A percentile compares a stretch with the other conserved stretches of the same genome.
Evolutionary conservation across 169 alveolate species (phyloP).

Genomic region (Plasmodium cynomolgi): DNA sequence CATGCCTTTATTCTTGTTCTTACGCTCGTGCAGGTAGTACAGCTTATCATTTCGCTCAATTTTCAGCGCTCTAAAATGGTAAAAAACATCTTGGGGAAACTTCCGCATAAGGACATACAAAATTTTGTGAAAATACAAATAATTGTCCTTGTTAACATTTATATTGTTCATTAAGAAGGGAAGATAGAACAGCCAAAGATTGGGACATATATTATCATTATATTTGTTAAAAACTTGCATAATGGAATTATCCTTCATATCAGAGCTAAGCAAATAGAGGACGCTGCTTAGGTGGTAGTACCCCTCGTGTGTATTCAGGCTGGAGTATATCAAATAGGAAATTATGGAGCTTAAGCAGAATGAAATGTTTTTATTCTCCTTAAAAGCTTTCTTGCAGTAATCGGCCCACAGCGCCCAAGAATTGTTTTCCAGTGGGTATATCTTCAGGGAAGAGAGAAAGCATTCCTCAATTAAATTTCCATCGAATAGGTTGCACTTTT

Average conservation of each 20-base stretch:
- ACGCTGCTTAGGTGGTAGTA: slow-evolving; percentile 63
- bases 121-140: slow-evolving; percentile 70
- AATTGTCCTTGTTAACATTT: slow-evolving; percentile 16
- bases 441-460: slow-evolving; percentile 52
- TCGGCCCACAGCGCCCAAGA: slow-evolving; percentile 69
- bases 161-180: slow-evolving; percentile 63
- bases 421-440: slow-evolving; percentile 36
- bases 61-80: slow-evolving; percentile 29
- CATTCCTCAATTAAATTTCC: slow-evolving; percentile 70
- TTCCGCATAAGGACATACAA: slow-evolving; percentile 41
- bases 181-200: slow-evolving; percentile 62
- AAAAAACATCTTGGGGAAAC: slow-evolving; percentile 70
- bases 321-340: slow-evolving; percentile 60
- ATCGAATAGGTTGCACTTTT: slow-evolving; percentile 13
- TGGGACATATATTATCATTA: slow-evolving; percentile 44
- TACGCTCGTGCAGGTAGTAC: slow-evolving; percentile 9
- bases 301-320: slow-evolving; percentile 38
- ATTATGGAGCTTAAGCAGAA: slow-evolving; percentile 56
- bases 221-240: slow-evolving; percentile 57
- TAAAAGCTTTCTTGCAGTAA: slow-evolving; percentile 52
- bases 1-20: slow-evolving; percentile 20
- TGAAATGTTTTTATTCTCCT: slow-evolving; percentile 22
- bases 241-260: slow-evolving; percentile 27
- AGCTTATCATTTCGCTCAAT: slow-evolving; percentile 34
- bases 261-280: slow-evolving; percentile 40